Conservation (phyloP, 441 rosid species). For the Syzygium malaccense region DNA sequence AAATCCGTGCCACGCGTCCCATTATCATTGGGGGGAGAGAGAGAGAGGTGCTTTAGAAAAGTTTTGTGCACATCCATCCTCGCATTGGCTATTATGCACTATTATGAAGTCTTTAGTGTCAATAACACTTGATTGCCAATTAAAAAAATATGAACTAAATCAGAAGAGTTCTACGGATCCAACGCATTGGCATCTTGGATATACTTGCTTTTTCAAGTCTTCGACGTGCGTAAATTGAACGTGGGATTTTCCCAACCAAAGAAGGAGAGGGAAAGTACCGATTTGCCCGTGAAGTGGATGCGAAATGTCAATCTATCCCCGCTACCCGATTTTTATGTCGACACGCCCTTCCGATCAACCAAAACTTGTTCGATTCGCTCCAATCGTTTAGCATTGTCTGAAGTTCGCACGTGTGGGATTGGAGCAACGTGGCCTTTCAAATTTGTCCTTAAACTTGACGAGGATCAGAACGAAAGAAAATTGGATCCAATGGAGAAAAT, state of each 20-base stretch:
- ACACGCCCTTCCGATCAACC: neutral
- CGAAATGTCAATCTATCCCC: neutral
- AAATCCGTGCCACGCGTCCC: constrained; percentile 3
- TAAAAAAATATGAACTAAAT: neutral
- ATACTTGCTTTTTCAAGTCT: neutral
- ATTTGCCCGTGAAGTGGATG: neutral
- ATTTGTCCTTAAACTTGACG: neutral
- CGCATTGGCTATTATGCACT: neutral
- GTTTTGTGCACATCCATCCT: neutral
- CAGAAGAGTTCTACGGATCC: neutral
- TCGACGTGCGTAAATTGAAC: neutral
- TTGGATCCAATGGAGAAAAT: too few species aligned
- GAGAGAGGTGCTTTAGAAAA: neutral
- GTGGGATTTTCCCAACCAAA: neutral
- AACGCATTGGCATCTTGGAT: neutral
- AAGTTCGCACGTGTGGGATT: neutral
- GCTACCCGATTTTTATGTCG: too few species aligned
- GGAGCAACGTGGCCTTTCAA: too few species aligned
- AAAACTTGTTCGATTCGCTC: neutral
- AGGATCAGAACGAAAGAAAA: neutral
- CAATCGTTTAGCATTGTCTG: neutral
- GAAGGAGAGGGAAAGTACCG: neutral
- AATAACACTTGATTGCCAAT: neutral
- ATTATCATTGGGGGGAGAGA: neutral
- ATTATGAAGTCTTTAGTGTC: neutral